Evolutionary conservation across 139 green algal genomes (phyloP), one percentile per base, ranked within the genome.

Genomic region (Chlorella sp.): DNA sequence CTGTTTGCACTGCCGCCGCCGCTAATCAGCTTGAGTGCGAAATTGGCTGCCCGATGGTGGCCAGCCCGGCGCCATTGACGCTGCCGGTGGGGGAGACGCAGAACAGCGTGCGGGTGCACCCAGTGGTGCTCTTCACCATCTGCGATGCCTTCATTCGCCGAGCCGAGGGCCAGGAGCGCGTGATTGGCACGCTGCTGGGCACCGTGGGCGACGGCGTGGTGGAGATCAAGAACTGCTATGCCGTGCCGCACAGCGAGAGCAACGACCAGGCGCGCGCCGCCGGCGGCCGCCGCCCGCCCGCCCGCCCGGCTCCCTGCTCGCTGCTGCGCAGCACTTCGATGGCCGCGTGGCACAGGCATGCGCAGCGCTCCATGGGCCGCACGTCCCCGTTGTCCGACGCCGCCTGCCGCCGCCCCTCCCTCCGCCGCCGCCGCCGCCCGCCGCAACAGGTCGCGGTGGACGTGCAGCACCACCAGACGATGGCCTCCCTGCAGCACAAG

Each of bases 121-220:
- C 95, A 29, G 90, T 96, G 5, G 95, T 98, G 31, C 83, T 98
- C 27, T 90, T 98, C 50, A 91, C 87, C 36, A 94, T 98, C 43
- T 98, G 91, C 79, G 95, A 99, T 72, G 91, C 92, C 25, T 99
- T 92, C 83, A 92, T 96, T 19, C 82, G 95, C 35, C 84, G 95
- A 0, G 93, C 85, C 43, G 90, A 98, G 55, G 85, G 89, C 40
- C 89, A 97, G 71, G 87, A 92, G 55, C 82, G 96, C 12, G 95
- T 99, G 9, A 98, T 99, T 70, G 95, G 95, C 50, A 98, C 95
- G 27, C 85, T 99, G 59, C 87, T 99, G 46, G 95, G 95, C 25
- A 90, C 71, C 12, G 75, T 93, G 2, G 59, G 67, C 4, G 93
- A 97, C n/a, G 90, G 87, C 48, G 76, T 91, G 17, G 74, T 97